Percentiles rank a stretch among this genome's conserved stretches.
phyloP scores from a whole-genome alignment of 1,284 basidiomycete species.

The Sporisorium sorghi region DNA sequence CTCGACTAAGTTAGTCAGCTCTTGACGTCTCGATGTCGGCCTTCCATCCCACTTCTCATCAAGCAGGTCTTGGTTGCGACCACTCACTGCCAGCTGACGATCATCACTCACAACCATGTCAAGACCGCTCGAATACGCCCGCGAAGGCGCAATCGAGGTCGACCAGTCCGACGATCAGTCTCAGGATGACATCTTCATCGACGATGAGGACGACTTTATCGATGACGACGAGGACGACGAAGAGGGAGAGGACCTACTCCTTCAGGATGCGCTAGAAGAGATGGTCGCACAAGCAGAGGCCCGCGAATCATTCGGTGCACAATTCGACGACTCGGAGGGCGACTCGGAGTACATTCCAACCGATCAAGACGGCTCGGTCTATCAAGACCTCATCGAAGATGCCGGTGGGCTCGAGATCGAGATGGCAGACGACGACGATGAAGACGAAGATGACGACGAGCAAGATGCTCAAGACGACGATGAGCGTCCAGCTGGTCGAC shows the following conservation, averaged over 20 bases:
- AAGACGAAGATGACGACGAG: conserved; percentile 26
- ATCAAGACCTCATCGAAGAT: conserved; percentile 32
- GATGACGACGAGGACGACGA: conserved; percentile 48
- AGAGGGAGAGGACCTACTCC: conserved; percentile 33
- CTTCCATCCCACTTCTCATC: too few relatives aligned
- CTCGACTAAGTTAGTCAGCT: too few relatives aligned
- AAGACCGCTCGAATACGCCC: conserved; percentile 9
- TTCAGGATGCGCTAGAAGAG: conserved; percentile 46
- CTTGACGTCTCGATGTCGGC: too few relatives aligned
- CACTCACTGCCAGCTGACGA: too few relatives aligned
- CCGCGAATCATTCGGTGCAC: conserved; percentile 23
- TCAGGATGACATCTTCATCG: too few relatives aligned
- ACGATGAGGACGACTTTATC: too few relatives aligned
- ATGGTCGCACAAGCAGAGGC: conserved; percentile 46
- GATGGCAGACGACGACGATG: conserved; percentile 38
- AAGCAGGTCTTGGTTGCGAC: too few relatives aligned
- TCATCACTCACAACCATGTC: conserved; percentile 11
- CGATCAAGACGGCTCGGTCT: conserved; percentile 31
- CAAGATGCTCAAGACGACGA: conserved; percentile 22
- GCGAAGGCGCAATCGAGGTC: conserved; percentile 37
- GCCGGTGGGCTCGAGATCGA: conserved; percentile 45
- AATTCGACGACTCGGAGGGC: conserved; percentile 44
- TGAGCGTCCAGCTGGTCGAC: conserved; percentile 16
- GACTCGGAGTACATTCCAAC: conserved; percentile 38
- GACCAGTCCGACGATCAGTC: conserved; percentile 23